These are phyloP conservation scores for Pichia gijzeniarum DNA, from an alignment of 805 yeast species.

Conservation along the genomic window DNA sequence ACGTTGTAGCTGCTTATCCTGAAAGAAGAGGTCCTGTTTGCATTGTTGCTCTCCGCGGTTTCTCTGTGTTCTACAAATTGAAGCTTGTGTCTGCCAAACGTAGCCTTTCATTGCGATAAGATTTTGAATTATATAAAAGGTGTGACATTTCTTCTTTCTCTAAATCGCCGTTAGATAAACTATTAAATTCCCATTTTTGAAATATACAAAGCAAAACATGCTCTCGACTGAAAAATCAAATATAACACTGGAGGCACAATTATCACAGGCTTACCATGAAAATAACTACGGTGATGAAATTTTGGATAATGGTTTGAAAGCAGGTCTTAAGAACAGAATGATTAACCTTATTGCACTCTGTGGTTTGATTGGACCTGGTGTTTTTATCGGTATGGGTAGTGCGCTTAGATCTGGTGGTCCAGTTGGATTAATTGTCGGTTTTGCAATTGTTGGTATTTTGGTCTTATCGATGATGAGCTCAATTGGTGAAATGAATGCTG, in stretches of 20 bases:
- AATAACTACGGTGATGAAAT: slow-evolving; percentile 16
- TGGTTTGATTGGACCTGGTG: slow-evolving; percentile 58
- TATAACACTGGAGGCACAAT: slow-evolving; percentile 12
- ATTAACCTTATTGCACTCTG: slow-evolving; percentile 25
- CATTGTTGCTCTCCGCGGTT: no score
- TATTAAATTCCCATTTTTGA: no score
- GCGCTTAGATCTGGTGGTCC: slow-evolving; percentile 48
- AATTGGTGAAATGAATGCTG: slow-evolving; percentile 50
- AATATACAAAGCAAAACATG: slow-evolving; percentile 2
- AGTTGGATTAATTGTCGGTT: slow-evolving; percentile 43
- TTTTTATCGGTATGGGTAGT: slow-evolving; percentile 42
- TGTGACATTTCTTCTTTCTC: no score
- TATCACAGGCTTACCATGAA: slow-evolving; percentile 12
- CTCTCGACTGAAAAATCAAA: slow-evolving; percentile 4
- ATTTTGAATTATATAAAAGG: no score
- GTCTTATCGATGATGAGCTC: slow-evolving; percentile 50
- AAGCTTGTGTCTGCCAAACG: no score
- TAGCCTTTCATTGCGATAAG: no score
- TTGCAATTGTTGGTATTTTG: slow-evolving; percentile 45
- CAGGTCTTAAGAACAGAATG: slow-evolving; percentile 20
- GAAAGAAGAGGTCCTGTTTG: no score
- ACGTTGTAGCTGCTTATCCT: no score
- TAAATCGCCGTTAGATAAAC: no score
- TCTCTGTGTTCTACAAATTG: no score
- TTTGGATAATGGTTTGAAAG: slow-evolving; percentile 15